Evolutionary conservation across 352 stramenopile species (phyloP), one percentile per base, ranked within the genome.

Genomic region (Phytophthora cajani): DNA sequence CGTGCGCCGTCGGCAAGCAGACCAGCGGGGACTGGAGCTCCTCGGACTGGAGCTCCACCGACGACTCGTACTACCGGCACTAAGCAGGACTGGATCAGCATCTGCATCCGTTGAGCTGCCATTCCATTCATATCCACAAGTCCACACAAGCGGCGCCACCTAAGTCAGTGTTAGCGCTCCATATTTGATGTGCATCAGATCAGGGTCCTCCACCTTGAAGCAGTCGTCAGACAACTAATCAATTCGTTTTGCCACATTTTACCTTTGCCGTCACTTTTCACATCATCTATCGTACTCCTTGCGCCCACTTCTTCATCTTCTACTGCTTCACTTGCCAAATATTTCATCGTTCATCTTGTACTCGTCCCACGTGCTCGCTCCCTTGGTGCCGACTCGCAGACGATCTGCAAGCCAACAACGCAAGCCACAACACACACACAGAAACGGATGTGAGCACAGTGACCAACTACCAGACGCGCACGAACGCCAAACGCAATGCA

Each of bases 1-100:
- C 80, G 2, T 88, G 80, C 27, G 80, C 82, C 2, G 58, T 81
- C 11, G 75, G 72, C 64, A 75, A 78, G 54, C 60, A 54, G 56
- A 71, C 53, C 0, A 68, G 53, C n/a, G 47, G 32, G 19, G 42
- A 16, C 42, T 63, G 55, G 65, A 60, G 44, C 58, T 72, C 58
- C 21, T 62, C 55, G 36, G 25, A 44, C 42, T 63, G 33, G 64
- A 58, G 50, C 57, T 72, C 51, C 30, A 17, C 30, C 36, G 7
- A 56, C 56, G 25, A 33, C 16, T 72, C 64, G 55, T 50, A 58
- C 65, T 65, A 64, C 53, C 21, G 46, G 21, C n/a, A 46, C 36
- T 64, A 42, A 63, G 38, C 21, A 27, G 33, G 25, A 17, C 27
- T 33, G 54, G 54, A 19, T 2, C 27, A 58, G 25, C 16, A 42